Base-by-base conservation (phyloP, 2,329 filamentous ascomycete species). In the Aspergillus calidoustus region DNA sequence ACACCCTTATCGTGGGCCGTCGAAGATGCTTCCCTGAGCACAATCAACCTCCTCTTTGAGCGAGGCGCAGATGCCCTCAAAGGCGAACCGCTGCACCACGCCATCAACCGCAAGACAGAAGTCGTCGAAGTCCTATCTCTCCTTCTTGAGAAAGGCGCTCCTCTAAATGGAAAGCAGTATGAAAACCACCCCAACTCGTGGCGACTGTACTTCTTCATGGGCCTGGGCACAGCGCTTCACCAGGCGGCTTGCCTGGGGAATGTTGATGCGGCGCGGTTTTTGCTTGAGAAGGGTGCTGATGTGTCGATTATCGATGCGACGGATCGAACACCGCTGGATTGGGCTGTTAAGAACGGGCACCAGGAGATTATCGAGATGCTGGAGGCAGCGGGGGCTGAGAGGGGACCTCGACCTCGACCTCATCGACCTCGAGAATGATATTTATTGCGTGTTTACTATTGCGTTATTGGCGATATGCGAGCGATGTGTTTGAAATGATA, bases 1-100 rank as follows among this genome's bases (percentile, higher is more conserved):
- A 72, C 68, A 0, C 71, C 68, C 51, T 55, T 73, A 6, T 72
- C 71, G 0, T 31, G 53, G 54, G 69, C 68, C 43, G 67, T 71
- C 2, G 52, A 72, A 44, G 31, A 41, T 8, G 69, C 64, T 8
- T 44, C 69, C 1, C 28, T 72, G 25, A 59, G 60, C 3, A 55
- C 63, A 6, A 64, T 74, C 30, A n/a, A 63, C 7, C 64, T 70
- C 1, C 56, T 73, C 17, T 57, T 71, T 9, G 57, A 56, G 23
- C 60, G 51, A 57, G 63, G 67, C 22, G 65, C 65, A 50, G 56
- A 70, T 53, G 28, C 56, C 59, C 59, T 34, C 55, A 69, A 68
- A 62, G 69, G 68, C 23, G 62, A 71, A 48, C 66, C 70, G 8
- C 66, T 71, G 11, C 64, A 71, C 56, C 59, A 69, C 44, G 68